Evolutionary conservation across 306 rosid species (phyloP).

Genomic region (Rubus parviflorus): DNA sequence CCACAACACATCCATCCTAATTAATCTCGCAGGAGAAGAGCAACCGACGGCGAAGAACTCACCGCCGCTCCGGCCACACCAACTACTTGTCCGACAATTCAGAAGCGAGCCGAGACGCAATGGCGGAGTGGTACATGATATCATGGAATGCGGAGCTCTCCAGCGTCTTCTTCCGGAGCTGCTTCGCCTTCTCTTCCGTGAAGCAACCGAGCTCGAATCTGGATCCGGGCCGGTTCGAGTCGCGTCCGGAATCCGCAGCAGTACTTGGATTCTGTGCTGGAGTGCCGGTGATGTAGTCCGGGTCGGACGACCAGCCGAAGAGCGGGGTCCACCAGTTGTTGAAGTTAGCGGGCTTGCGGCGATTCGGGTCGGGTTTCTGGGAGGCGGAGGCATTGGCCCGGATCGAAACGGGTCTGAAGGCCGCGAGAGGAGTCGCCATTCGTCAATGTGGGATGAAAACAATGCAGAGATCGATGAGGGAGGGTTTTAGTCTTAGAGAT

Average conservation of each 20-base stretch:
- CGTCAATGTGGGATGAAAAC: neutral
- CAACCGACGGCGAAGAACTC: conserved; percentile 14
- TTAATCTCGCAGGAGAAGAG: neutral
- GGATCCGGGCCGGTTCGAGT: conserved; percentile 24
- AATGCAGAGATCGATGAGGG: neutral
- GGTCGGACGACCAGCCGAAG: conserved; percentile 57
- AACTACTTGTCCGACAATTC: conserved; percentile 34
- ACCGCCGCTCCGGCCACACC: conserved; percentile 10
- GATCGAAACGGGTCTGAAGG: conserved; percentile 36
- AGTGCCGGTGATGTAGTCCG: conserved; percentile 47
- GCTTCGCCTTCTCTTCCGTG: conserved; percentile 72
- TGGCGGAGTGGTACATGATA: conserved; percentile 74
- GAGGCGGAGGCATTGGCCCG: conserved; percentile 35
- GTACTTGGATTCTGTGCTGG: neutral
- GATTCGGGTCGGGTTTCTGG: conserved; percentile 34
- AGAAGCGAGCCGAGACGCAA: conserved; percentile 74
- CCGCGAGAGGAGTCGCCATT: conserved; percentile 49
- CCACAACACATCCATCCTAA: too few relatives aligned
- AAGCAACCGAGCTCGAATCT: conserved; percentile 50
- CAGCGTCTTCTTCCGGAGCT: conserved; percentile 56
- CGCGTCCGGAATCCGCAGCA: conserved; percentile 13
- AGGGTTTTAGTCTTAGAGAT: neutral
- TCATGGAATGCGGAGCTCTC: conserved; percentile 74
- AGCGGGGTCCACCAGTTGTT: conserved; percentile 74
- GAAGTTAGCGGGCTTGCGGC: conserved; percentile 36